Evolutionary conservation across 768 basidiomycete species (phyloP).

Genomic region (Agaricus blazei): DNA sequence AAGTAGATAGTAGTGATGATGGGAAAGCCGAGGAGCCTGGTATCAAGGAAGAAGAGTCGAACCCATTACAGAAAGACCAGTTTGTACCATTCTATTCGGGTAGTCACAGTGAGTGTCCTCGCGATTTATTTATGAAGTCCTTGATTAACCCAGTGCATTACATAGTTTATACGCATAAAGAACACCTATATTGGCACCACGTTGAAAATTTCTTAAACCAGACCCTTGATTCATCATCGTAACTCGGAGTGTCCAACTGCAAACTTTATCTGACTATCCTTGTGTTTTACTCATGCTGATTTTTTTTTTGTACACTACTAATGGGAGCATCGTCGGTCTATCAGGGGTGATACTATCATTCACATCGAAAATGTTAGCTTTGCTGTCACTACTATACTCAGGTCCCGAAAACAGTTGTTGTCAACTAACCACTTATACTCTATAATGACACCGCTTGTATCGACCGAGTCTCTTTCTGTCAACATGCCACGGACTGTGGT

Average conservation of each 20-base stretch:
- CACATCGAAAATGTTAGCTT: too few relatives aligned
- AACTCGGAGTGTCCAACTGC: neutral
- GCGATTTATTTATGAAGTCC: neutral
- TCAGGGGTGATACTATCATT: too few relatives aligned
- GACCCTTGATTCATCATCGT: neutral
- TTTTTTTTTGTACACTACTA: too few relatives aligned
- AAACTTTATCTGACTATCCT: too few relatives aligned
- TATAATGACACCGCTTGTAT: too few relatives aligned
- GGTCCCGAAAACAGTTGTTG: too few relatives aligned
- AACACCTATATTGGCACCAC: neutral
- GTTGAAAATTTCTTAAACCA: neutral
- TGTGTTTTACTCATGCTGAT: too few relatives aligned
- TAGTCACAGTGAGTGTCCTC: conserved; percentile 9
- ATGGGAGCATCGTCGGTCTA: too few relatives aligned
- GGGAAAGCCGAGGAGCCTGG: neutral
- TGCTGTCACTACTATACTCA: too few relatives aligned
- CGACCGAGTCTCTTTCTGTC: too few relatives aligned
- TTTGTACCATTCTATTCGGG: conserved; percentile 1
- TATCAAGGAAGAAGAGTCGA: neutral
- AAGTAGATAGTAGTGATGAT: neutral
- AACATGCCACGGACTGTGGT: too few relatives aligned
- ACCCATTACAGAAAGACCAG: conserved; percentile 1
- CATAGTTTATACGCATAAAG: neutral
- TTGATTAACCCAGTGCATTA: neutral
- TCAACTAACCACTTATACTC: too few relatives aligned